These are phyloP conservation scores for Linnemannia exigua DNA, from an alignment of 192 early-diverging fungal genomes.

Conservation along the genomic window DNA sequence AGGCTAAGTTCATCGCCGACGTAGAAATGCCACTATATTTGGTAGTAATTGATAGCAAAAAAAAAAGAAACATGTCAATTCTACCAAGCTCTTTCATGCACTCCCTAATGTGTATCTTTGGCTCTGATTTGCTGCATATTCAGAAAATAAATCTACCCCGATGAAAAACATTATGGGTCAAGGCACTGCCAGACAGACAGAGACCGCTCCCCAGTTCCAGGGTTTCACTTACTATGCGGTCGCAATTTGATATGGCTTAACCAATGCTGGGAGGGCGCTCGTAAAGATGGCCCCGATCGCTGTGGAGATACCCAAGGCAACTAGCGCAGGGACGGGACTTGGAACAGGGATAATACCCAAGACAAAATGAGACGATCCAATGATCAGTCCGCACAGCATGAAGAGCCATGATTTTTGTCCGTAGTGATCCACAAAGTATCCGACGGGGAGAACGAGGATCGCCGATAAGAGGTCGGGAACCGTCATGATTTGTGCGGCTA, in stretches of 20 bases:
- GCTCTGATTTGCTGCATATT: not conserved
- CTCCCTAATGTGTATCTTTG: not conserved
- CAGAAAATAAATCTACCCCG: not conserved
- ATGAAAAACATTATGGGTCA: not conserved
- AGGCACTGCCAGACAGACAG: too few species aligned
- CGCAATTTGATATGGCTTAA: constrained; percentile 61
- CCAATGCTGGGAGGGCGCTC: constrained; percentile 71
- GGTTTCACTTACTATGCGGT: constrained; percentile 44
- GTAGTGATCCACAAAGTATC: constrained; percentile 69
- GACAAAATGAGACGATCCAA: constrained; percentile 65
- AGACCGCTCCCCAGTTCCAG: too few species aligned
- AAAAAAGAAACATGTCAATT: not conserved
- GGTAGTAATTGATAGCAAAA: not conserved
- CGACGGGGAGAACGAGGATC: constrained; percentile 70
- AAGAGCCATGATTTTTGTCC: constrained; percentile 67
- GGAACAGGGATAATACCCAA: constrained; percentile 65
- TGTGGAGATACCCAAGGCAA: constrained; percentile 71
- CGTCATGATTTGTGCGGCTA: constrained; percentile 67
- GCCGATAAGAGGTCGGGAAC: constrained; percentile 73
- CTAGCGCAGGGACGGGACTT: constrained; percentile 65
- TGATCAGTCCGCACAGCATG: constrained; percentile 65
- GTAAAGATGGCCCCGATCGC: constrained; percentile 75
- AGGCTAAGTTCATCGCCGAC: constrained; percentile 53
- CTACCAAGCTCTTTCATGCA: not conserved
- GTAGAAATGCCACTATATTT: constrained; percentile 39